Base-by-base conservation (phyloP, 208 protist species). In the Angomonas deanei region DNA sequence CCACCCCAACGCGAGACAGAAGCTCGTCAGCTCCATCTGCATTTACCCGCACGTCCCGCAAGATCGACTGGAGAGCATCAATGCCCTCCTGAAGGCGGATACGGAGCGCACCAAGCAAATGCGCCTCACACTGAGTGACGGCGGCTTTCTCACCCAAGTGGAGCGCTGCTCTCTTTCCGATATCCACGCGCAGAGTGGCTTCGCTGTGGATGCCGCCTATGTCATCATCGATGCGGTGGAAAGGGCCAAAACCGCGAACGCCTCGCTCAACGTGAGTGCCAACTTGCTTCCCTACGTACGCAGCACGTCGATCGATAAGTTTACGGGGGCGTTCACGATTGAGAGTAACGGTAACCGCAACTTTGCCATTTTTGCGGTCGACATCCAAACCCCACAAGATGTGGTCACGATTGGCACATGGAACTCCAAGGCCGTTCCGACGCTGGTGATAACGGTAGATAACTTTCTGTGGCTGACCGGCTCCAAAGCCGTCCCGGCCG, bases 11-110 rank as follows among this genome's bases (percentile, higher is more conserved):
- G 62, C 68, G 23, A 77, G 88, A 10, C 59, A 71, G 24, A 83
- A 83, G 60, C 66, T 88, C 24, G 75, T 76, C 21, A 92, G 86
- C 63, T 95, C 88, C 58, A 78, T 95, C 31, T 95, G 88, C 72
- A 28, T 95, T 17, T 82, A 39, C 61, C 79, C 88, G 1, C 62
- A 82, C 55, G 74, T 92, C 31, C 39, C 72, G 13, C 6, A 55
- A 3, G 36, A 56, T 6, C 64, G 47, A 8, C 66, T 92, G 27
- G 32, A 30, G 19, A 71, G 39, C 13, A 42, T 92, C 38, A 88
- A 94, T 48, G 56, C 55, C 2, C 54, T 67, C 15, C 66, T 74
- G 64, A 68, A 46, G 21, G 26, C 33, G n/a, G 74, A 76, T 56
- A 28, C 66, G 15, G 67, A 24, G 24, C 48, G 73, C 28, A 48